Percentiles rank a stretch among this genome's conserved stretches.
phyloP scores from a whole-genome alignment of 768 basidiomycete species.

The Suillus sp. region DNA sequence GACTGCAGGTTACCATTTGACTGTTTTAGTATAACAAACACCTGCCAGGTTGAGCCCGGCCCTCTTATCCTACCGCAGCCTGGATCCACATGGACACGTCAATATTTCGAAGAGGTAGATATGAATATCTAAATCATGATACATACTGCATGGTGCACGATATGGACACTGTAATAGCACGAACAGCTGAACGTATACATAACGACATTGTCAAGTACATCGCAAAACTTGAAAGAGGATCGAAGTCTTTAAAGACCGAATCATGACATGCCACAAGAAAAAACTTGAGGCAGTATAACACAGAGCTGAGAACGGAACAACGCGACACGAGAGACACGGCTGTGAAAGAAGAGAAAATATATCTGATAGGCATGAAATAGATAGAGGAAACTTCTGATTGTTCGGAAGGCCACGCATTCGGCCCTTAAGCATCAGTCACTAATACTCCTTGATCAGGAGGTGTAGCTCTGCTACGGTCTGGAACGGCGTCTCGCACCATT shows the following conservation, averaged over 20 bases:
- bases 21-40: background rate
- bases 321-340: background rate
- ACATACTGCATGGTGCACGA: background rate
- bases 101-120: background rate
- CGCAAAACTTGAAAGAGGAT: background rate
- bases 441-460: background rate
- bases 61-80: background rate
- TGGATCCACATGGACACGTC: background rate
- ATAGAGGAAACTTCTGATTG: slow-evolving; percentile 9
- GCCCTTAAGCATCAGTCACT: background rate
- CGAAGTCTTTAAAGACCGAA: background rate
- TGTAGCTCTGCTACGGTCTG: background rate
- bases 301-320: background rate
- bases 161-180: background rate
- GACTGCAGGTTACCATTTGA: background rate
- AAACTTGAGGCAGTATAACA: background rate
- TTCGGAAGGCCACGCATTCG: background rate
- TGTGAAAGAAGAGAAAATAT: background rate
- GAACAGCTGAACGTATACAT: background rate
- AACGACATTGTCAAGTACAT: background rate
- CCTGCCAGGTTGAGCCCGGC: background rate
- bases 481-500: slow-evolving; percentile 2
- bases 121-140: slow-evolving; percentile 1
- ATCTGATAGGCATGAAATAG: slow-evolving; percentile 4
- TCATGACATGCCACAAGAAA: background rate